Evolutionary conservation across 1,139 yeast species (phyloP).

Genomic region (Nadsonia starkeyi-henricii): DNA sequence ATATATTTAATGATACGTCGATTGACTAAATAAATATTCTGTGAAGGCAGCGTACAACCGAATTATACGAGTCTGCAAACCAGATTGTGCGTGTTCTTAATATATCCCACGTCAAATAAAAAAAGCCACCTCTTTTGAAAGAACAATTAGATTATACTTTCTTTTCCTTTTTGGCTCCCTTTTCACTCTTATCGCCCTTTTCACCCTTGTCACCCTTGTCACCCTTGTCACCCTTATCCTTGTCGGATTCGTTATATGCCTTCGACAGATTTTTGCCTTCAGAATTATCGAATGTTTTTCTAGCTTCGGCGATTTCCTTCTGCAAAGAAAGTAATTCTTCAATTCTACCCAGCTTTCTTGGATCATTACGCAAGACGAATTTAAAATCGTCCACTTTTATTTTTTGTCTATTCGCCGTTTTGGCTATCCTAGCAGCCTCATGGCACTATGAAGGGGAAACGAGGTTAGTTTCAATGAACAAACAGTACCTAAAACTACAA

Average conservation of each 20-base stretch:
- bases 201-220: slow-evolving; percentile 10
- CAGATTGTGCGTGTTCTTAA: too few relatives aligned
- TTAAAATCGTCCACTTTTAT: slow-evolving; percentile 80
- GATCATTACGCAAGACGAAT: slow-evolving; percentile 71
- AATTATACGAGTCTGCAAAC: too few relatives aligned
- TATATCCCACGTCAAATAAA: too few relatives aligned
- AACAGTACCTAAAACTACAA: too few relatives aligned
- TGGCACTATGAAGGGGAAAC: slow-evolving; percentile 25
- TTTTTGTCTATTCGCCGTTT: slow-evolving; percentile 47
- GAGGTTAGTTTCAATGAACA: slow-evolving; percentile 12
- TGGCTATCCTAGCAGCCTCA: slow-evolving; percentile 41
- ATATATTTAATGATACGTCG: too few relatives aligned
- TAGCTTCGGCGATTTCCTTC: slow-evolving; percentile 63
- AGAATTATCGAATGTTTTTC: slow-evolving; percentile 65
- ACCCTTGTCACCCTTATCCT: slow-evolving; percentile 18
- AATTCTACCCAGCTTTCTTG: slow-evolving; percentile 70
- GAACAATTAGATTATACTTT: too few relatives aligned
- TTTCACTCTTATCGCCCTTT: slow-evolving; percentile 10
- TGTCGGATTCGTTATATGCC: slow-evolving; percentile 24
- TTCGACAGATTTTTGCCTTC: slow-evolving; percentile 34
- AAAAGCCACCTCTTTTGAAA: too few relatives aligned
- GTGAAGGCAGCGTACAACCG: too few relatives aligned
- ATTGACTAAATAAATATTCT: too few relatives aligned
- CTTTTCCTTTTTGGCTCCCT: too few relatives aligned
- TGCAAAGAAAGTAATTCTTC: slow-evolving; percentile 66